Conservation (phyloP, 2,329 filamentous ascomycete genomes). For the Arthroderma sp. region DNA sequence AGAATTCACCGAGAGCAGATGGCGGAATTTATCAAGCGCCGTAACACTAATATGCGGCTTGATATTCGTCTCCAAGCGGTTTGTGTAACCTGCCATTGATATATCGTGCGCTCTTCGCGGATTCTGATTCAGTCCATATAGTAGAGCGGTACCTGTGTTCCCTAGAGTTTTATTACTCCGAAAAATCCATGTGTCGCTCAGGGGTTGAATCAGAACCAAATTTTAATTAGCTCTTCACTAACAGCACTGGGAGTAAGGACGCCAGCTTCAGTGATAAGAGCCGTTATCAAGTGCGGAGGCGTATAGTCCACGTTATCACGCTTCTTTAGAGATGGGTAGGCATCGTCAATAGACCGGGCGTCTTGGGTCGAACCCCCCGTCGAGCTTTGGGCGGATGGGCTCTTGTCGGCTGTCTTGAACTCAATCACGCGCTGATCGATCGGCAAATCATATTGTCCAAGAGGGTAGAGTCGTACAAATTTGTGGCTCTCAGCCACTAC, state of each 20-base stretch:
- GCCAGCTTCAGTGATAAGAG: conserved; percentile 52
- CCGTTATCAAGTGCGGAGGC: conserved; percentile 49
- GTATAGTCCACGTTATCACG: conserved; percentile 33
- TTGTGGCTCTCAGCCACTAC: conserved; percentile 94
- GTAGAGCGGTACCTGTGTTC: too few species aligned
- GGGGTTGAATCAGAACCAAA: conserved; percentile 32
- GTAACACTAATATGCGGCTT: too few species aligned
- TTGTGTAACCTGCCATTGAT: too few species aligned
- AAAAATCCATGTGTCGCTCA: too few species aligned
- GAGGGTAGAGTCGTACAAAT: conserved; percentile 75
- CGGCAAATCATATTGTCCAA: conserved; percentile 68
- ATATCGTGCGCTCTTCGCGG: too few species aligned
- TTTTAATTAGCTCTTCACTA: conserved; percentile 55
- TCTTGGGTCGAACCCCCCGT: neutral
- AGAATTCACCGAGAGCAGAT: too few species aligned
- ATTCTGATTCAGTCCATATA: too few species aligned
- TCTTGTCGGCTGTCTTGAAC: conserved; percentile 49
- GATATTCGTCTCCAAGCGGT: too few species aligned
- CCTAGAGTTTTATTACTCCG: too few species aligned
- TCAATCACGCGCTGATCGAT: conserved; percentile 66
- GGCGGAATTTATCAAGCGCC: too few species aligned
- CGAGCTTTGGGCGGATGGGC: conserved; percentile 19
- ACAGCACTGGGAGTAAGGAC: conserved; percentile 52
- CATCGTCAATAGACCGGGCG: neutral
- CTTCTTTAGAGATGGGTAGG: neutral